phyloP scores from a whole-genome alignment of 352 stramenopile species.

The Phytophthora pistaciae region DNA sequence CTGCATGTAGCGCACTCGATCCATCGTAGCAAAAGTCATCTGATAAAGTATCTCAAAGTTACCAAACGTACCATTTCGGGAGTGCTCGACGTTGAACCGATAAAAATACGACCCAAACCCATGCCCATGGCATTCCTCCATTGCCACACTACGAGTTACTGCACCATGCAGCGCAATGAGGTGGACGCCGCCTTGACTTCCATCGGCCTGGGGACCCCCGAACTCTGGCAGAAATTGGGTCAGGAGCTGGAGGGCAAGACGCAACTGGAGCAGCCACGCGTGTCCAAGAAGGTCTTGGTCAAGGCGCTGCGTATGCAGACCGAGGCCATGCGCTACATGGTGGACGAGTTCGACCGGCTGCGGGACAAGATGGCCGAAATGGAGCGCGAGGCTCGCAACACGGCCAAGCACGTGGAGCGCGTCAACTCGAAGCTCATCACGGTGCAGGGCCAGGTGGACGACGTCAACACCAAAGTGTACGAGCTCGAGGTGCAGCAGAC shows the following conservation, averaged over 20 bases:
- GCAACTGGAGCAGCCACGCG: slow-evolving; percentile 77
- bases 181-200: slow-evolving; percentile 69
- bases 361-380: slow-evolving; percentile 80
- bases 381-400: slow-evolving; percentile 78
- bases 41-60: slow-evolving; percentile 3
- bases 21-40: not conserved
- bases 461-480: slow-evolving; percentile 67
- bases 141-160: not conserved
- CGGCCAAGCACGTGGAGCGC: slow-evolving; percentile 81
- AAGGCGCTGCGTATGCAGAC: slow-evolving; percentile 87
- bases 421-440: slow-evolving; percentile 84
- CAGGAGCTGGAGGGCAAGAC: slow-evolving; percentile 85
- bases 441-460: slow-evolving; percentile 78
- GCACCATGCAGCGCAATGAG: slow-evolving; percentile 86
- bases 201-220: slow-evolving; percentile 76
- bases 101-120: slow-evolving; percentile 36
- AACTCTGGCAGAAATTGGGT: slow-evolving; percentile 83
- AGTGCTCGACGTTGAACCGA: slow-evolving; percentile 9
- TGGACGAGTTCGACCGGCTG: slow-evolving; percentile 86
- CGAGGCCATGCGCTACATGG: slow-evolving; percentile 84
- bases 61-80: slow-evolving; percentile 23
- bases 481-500: slow-evolving; percentile 69
- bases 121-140: slow-evolving; percentile 14
- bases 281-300: slow-evolving; percentile 87
- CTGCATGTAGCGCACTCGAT: too few species aligned